Conservation (phyloP, 164 flowering plant species). For the Tetrastigma voinierianum region DNA sequence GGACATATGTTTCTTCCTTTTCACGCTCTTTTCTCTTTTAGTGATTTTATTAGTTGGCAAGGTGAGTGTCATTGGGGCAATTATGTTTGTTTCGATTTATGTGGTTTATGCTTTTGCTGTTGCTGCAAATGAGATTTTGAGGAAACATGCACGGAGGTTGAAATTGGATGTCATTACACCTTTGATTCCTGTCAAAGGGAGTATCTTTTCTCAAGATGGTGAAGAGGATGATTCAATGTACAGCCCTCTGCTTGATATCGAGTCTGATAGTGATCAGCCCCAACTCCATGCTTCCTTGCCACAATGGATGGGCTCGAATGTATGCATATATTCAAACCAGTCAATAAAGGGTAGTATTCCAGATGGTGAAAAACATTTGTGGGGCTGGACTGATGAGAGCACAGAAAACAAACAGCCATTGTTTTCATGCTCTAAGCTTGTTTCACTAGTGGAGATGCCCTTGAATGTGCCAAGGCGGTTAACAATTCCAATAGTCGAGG, state of each 20-base stretch:
- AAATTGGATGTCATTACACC: conserved; percentile 76
- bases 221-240: conserved; percentile 64
- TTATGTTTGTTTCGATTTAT: conserved; percentile 74
- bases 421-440: conserved; percentile 41
- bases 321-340: conserved; percentile 80
- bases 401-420: conserved; percentile 17
- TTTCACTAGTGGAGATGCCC: conserved; percentile 61
- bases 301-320: conserved; percentile 91
- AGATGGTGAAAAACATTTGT: conserved; percentile 45
- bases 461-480: conserved; percentile 71
- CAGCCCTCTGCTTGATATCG: conserved; percentile 56
- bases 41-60: conserved; percentile 57
- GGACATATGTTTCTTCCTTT: conserved; percentile 69
- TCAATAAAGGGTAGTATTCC: conserved; percentile 17
- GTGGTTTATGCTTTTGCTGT: conserved; percentile 67
- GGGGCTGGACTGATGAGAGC: conserved; percentile 81
- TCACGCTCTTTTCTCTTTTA: conserved; percentile 51
- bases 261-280: conserved; percentile 36
- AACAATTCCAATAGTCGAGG: conserved; percentile 85
- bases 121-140: conserved; percentile 79
- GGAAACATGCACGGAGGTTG: conserved; percentile 59
- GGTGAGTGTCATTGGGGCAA: conserved; percentile 59
- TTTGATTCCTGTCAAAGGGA: conserved; percentile 79
- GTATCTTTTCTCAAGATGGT: conserved; percentile 53
- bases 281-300: conserved; percentile 54